Conservation (phyloP, 1,284 basidiomycete genomes). For the Naganishia liquefaciens region DNA sequence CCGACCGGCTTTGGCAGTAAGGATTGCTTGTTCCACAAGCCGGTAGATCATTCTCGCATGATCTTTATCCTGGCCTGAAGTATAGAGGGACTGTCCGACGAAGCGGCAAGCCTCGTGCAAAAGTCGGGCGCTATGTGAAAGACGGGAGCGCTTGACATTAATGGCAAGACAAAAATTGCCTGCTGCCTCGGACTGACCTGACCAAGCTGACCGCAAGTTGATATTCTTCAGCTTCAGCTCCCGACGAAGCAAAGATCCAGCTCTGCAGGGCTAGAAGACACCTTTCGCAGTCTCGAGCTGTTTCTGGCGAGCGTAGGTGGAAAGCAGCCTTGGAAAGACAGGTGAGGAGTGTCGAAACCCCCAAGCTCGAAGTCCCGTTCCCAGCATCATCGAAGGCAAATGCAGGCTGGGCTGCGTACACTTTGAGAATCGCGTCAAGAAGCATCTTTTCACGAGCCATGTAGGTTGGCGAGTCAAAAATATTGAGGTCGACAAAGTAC, state of each 20-base stretch:
- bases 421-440: slow-evolving; percentile 22
- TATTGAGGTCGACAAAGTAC: slow-evolving; percentile 16
- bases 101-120: slow-evolving; percentile 23
- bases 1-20: slow-evolving; percentile 19
- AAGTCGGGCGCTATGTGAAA: not conserved
- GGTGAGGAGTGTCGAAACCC: slow-evolving; percentile 2
- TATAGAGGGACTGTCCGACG: slow-evolving; percentile 17
- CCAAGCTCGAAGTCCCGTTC: not conserved
- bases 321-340: slow-evolving; percentile 22
- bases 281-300: slow-evolving; percentile 17
- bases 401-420: slow-evolving; percentile 27
- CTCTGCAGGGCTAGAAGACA: slow-evolving; percentile 12
- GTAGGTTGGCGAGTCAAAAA: slow-evolving; percentile 19
- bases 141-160: too few relatives aligned
- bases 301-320: slow-evolving; percentile 17
- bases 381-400: slow-evolving; percentile 27
- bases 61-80: slow-evolving; percentile 10
- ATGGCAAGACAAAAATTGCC: not conserved
- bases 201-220: slow-evolving; percentile 17
- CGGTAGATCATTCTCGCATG: slow-evolving; percentile 19
- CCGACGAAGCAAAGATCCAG: slow-evolving; percentile 6
- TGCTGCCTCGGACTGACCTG: not conserved
- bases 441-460: slow-evolving; percentile 27
- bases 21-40: slow-evolving; percentile 14
- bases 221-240: slow-evolving; percentile 2